Evolutionary conservation across 495 filamentous ascomycete species (phyloP).

Genomic region (Talaromyces trachyspermus): DNA sequence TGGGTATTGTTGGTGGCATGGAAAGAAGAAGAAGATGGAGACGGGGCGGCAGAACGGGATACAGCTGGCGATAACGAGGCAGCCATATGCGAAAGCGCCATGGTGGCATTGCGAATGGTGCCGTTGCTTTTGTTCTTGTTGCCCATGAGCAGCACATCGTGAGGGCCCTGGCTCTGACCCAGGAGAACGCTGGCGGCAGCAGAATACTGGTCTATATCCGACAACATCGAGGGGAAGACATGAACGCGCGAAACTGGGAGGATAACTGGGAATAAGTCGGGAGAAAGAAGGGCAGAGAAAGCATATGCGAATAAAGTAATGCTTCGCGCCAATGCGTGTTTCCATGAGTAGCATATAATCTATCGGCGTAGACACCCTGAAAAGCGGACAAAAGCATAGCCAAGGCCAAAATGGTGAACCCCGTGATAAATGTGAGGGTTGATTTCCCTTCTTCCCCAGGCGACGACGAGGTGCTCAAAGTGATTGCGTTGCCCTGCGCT

Average conservation of each 20-base stretch:
- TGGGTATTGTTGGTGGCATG: neutral
- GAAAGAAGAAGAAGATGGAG: too few species aligned
- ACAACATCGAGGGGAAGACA: constrained; percentile 36
- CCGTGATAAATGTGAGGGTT: constrained; percentile 50
- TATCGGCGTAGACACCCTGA: constrained; percentile 91
- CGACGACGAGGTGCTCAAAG: constrained; percentile 5
- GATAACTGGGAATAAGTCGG: constrained; percentile 38
- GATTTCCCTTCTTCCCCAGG: constrained; percentile 10
- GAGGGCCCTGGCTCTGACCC: too few species aligned
- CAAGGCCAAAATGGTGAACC: constrained; percentile 75
- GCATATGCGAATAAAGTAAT: constrained; percentile 83
- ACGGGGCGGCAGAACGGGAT: too few species aligned
- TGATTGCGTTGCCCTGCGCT: constrained; percentile 55
- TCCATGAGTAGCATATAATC: constrained; percentile 77
- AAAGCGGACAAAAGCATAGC: constrained; percentile 87
- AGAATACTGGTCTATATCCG: constrained; percentile 11
- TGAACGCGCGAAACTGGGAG: constrained; percentile 41
- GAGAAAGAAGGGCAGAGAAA: constrained; percentile 64
- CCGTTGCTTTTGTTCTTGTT: too few species aligned
- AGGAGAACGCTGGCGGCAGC: constrained; percentile 1
- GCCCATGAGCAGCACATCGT: too few species aligned
- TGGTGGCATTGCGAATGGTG: neutral
- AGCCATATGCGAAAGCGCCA: neutral
- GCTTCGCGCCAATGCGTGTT: constrained; percentile 87
- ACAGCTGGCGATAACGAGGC: neutral